Evolutionary conservation across 345 rosid species (phyloP), one percentile per base, ranked within the genome.

Genomic region (Clausena lansium): DNA sequence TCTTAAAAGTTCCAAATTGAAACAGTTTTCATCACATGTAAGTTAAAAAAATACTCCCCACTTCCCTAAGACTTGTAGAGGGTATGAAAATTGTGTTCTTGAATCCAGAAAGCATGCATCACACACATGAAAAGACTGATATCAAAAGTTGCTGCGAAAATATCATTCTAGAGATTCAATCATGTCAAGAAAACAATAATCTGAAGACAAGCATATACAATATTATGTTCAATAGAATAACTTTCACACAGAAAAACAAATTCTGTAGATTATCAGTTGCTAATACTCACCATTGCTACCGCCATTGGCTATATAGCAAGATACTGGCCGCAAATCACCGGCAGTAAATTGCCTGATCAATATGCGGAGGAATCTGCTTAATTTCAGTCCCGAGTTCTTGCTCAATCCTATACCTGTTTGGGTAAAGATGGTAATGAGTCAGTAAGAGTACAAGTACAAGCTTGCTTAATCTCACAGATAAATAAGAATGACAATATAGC

Each of bases 341-440:
- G 86, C 98, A 97, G 83, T 97, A 97, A 71, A 94, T 94, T 76
- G 92, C 97, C 87, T 84, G 93, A 85, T 97, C 99, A 69, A 97
- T 91, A 76, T 89, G 93, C 5, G 98, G 97, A 73, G 99, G 98
- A 81, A 97, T 97, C 86, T 94, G 97, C 86, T 97, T 97, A 76
- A 97, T 94, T 87, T 97, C 98, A 60, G 98, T 97, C 45, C 99
- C 99, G 74, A 97, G 98, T 85, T 97, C 99, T 84, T 94, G 99
- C 83, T 97, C 99, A 82, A 95, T 97, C 93, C 97, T 94, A 81
- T 97, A 97, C 97, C 99, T 97, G 97, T 80, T 70, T 13, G 39
- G 25, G 39, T 10, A n/a, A 28, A 75, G 13, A 47, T 27, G 10
- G 25, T n/a, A n/a, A 78, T 9, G 9, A 8, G 36, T 70, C 27